Evolutionary conservation across 257 asterid species (phyloP).

Genomic region (Rehmannia glutinosa): DNA sequence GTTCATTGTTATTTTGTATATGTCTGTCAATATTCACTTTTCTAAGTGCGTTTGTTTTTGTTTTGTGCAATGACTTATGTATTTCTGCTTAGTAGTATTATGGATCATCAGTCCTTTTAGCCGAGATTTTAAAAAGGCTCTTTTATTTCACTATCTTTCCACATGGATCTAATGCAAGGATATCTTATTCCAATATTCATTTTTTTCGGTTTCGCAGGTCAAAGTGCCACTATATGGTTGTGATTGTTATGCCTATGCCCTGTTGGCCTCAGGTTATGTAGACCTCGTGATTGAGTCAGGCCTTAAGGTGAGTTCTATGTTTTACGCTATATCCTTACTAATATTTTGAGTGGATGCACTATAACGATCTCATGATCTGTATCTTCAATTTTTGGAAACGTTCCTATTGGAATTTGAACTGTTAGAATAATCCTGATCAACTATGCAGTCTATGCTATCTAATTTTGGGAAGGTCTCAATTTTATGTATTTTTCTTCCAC

Average conservation of each 20-base stretch:
- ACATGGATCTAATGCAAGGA: background rate
- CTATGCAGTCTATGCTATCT: too few relatives aligned
- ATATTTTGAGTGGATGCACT: too few relatives aligned
- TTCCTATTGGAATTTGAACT: background rate
- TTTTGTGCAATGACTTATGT: too few relatives aligned
- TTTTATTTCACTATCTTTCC: background rate
- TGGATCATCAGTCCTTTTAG: background rate
- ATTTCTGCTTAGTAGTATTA: background rate
- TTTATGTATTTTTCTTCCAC: background rate
- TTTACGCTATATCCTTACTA: background rate
- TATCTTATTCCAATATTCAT: background rate
- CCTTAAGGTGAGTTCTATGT: slow-evolving; percentile 59
- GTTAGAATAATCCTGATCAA: background rate
- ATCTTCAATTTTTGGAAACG: too few relatives aligned
- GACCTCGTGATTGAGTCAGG: slow-evolving; percentile 95
- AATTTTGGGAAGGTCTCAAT: background rate
- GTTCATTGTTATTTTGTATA: too few relatives aligned
- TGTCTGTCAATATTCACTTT: too few relatives aligned
- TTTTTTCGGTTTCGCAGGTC: slow-evolving; percentile 48
- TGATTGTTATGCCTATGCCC: slow-evolving; percentile 97
- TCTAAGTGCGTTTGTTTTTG: too few relatives aligned
- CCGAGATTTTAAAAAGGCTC: background rate
- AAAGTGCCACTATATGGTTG: slow-evolving; percentile 97
- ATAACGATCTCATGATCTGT: too few relatives aligned
- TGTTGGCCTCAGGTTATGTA: slow-evolving; percentile 84